Conservation (phyloP, 2,329 filamentous ascomycete genomes). For the Penicillium sp. region DNA sequence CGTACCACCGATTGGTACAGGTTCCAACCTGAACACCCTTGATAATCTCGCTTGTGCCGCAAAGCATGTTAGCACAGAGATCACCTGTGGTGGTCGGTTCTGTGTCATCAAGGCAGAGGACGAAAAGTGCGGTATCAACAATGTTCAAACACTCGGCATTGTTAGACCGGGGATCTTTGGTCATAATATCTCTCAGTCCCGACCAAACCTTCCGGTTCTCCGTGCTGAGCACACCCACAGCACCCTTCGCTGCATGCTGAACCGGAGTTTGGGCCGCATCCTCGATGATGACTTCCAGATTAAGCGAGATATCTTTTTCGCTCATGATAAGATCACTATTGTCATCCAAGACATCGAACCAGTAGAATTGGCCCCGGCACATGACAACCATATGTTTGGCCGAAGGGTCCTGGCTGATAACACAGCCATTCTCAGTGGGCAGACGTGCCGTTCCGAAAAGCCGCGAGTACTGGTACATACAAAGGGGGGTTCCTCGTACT, state of each 20-base stretch:
- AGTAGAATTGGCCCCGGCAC: constrained; percentile 95
- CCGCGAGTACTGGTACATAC: constrained; percentile 97
- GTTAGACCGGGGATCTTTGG: constrained; percentile 81
- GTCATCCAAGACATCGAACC: constrained; percentile 95
- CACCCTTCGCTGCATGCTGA: constrained; percentile 91
- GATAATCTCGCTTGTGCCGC: constrained; percentile 86
- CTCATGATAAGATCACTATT: constrained; percentile 97
- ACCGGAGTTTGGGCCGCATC: constrained; percentile 88
- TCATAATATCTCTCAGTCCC: constrained; percentile 80
- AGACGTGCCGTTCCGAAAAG: constrained; percentile 93
- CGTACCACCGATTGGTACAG: constrained; percentile 98
- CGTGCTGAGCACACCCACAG: constrained; percentile 87
- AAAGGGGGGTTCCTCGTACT: constrained; percentile 77
- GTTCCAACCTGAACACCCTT: constrained; percentile 94
- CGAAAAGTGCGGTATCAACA: constrained; percentile 89
- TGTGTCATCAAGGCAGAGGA: constrained; percentile 88
- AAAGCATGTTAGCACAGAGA: constrained; percentile 98
- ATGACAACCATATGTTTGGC: constrained; percentile 91
- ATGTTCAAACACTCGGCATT: constrained; percentile 96
- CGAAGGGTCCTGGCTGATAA: constrained; percentile 91
- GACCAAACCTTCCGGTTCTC: constrained; percentile 98
- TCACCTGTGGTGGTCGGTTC: constrained; percentile 77
- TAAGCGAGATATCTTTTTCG: constrained; percentile 87
- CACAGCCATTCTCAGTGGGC: constrained; percentile 89
- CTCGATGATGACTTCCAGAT: constrained; percentile 86